Evolutionary conservation across 1,284 basidiomycete genomes (phyloP), one percentile per base, ranked within the genome.

Genomic region (Boletellus sp.): DNA sequence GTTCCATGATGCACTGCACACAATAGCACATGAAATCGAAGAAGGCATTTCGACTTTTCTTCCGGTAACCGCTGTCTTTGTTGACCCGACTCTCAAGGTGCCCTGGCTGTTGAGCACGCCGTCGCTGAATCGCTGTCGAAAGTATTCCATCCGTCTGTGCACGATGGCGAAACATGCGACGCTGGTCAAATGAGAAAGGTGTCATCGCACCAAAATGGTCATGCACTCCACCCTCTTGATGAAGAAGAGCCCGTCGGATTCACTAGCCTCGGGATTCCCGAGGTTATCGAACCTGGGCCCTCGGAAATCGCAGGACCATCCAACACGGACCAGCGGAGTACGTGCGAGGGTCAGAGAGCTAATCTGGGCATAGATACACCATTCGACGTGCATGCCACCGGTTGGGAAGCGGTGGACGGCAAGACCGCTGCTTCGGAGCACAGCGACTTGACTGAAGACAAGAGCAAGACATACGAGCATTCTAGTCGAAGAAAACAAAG

Each of bases 251-350:
- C 71, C 24, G 70, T 73, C 19, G 84, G 84, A 1, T 88, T 89
- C 65, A 77, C 85, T 0, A 81, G 81, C 57, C 73, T 83, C 1
- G 72, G 81, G 10, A 81, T 89, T 1, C 88, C 89, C 0, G 88
- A 83, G 0, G 64, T 89, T 7, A 90, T 74, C 0, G 64, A 85
- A 49, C 60, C 67, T 24, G 64, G 62, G 18, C 70, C 72, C 4
- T 58, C 58, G 5, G 68, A 74, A 47, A 63, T 62, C 0, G 58
- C 71, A 53, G 68, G 74, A 62, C 60, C 72, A 60, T 60, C 74
- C 35, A 53, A 76, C 54, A 39, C 64, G 58, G 53, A 62, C 26
- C 62, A 54, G 28, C 54, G 51, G 18, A 51, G 56, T 33, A 58
- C 45, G 10, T 50, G 59, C 44, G 56, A 62, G 44, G 56, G 61